These are phyloP conservation scores for Chytriomyces hyalinus DNA, from an alignment of 192 early-diverging fungal species.

Conservation along the genomic window DNA sequence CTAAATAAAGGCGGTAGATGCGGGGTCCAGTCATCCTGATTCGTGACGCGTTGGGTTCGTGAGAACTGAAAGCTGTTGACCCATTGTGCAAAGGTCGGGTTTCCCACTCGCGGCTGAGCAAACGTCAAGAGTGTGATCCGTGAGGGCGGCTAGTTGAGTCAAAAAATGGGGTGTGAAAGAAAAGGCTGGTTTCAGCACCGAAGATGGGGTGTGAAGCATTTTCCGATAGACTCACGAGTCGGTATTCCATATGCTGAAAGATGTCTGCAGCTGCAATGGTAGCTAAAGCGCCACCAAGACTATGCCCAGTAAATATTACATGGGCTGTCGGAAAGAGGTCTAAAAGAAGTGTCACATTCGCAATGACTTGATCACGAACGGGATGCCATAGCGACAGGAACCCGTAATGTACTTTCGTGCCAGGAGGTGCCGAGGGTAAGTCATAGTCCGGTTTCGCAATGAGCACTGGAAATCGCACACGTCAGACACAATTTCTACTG, in stretches of 20 bases:
- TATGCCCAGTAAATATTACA: constrained; percentile 44
- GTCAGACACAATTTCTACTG: too few species aligned
- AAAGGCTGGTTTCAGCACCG: background rate
- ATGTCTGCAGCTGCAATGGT: constrained; percentile 42
- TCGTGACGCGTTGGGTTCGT: constrained; percentile 29
- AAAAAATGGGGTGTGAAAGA: background rate
- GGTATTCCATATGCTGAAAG: constrained; percentile 9
- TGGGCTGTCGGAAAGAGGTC: constrained; percentile 12
- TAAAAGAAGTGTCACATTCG: background rate
- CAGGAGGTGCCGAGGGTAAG: constrained; percentile 42
- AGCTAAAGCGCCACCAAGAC: constrained; percentile 43
- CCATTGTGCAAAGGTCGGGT: constrained; percentile 35
- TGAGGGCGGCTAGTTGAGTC: constrained; percentile 13
- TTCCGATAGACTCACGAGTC: background rate
- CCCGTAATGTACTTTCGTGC: constrained; percentile 45
- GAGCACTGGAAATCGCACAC: constrained; percentile 1
- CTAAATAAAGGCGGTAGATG: constrained; percentile 44
- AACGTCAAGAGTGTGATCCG: constrained; percentile 37
- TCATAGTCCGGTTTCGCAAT: constrained; percentile 42
- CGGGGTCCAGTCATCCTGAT: constrained; percentile 42
- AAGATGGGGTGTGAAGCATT: background rate
- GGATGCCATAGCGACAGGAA: constrained; percentile 40
- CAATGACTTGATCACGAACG: constrained; percentile 33
- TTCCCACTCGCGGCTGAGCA: constrained; percentile 47
- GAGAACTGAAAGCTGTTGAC: constrained; percentile 19